A percentile compares a stretch with the other conserved stretches of the same genome.
Conservation (phyloP, 495 filamentous ascomycete species). For the Xylaria sp. region DNA sequence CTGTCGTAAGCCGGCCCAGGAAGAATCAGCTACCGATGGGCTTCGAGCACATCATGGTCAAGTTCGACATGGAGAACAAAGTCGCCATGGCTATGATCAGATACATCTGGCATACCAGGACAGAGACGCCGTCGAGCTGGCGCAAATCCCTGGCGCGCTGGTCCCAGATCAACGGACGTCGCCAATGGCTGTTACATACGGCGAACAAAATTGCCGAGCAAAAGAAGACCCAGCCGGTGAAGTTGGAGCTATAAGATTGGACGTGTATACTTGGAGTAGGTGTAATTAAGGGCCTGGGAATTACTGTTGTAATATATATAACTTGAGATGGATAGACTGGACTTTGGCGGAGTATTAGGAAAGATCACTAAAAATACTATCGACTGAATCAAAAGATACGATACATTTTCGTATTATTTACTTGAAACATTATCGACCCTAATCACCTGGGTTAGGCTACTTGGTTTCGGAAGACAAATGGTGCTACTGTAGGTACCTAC, state of each 20-base stretch:
- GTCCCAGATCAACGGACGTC: constrained; percentile 26
- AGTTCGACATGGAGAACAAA: constrained; percentile 21
- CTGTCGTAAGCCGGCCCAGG: constrained; percentile 20
- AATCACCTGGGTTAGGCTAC: neutral
- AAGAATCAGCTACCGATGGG: constrained; percentile 27
- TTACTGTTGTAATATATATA: constrained; percentile 16
- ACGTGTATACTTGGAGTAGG: neutral
- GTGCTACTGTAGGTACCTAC: no score
- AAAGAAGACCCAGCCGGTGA: constrained; percentile 54
- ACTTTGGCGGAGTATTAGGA: neutral
- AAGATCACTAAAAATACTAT: neutral
- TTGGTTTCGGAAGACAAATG: neutral
- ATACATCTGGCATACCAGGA: constrained; percentile 27
- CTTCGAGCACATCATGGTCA: constrained; percentile 26
- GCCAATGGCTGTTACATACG: constrained; percentile 24
- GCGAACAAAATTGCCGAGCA: constrained; percentile 20
- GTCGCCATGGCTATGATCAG: constrained; percentile 25
- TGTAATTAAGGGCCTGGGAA: neutral
- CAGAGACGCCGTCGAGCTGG: constrained; percentile 22
- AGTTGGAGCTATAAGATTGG: constrained; percentile 18
- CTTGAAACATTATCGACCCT: neutral
- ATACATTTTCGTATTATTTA: constrained; percentile 1
- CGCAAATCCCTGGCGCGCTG: constrained; percentile 25
- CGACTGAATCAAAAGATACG: constrained; percentile 5
- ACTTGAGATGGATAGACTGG: constrained; percentile 6